phyloP scores from a whole-genome alignment of 208 protist species.

The Borovskyia barvae region DNA sequence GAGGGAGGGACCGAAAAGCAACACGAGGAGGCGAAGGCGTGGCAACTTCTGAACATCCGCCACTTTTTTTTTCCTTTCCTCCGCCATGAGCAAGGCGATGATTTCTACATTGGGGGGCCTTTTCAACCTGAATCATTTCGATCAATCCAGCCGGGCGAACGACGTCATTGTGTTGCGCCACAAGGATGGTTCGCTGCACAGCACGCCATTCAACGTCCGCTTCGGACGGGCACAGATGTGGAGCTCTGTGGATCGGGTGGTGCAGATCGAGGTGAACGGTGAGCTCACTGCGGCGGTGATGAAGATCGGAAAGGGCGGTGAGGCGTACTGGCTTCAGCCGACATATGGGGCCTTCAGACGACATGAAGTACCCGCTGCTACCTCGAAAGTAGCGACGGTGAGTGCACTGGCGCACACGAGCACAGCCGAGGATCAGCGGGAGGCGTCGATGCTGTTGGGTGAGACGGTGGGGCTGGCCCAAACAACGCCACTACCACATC shows the following conservation, averaged over 20 bases:
- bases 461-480: background rate
- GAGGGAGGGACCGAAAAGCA: no score
- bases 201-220: slow-evolving; percentile 96
- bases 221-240: slow-evolving; percentile 96
- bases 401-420: no score
- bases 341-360: slow-evolving; percentile 32
- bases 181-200: slow-evolving; percentile 90
- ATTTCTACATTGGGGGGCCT: slow-evolving; percentile 72
- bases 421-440: background rate
- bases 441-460: background rate
- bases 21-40: no score
- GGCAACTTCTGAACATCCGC: background rate
- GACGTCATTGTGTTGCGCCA: slow-evolving; percentile 97
- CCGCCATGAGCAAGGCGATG: slow-evolving; percentile 29
- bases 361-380: no score
- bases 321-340: slow-evolving; percentile 92
- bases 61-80: slow-evolving; percentile 1
- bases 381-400: no score
- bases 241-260: slow-evolving; percentile 86
- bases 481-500: no score
- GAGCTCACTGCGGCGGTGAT: slow-evolving; percentile 87
- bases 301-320: slow-evolving; percentile 94
- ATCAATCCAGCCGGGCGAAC: slow-evolving; percentile 92
- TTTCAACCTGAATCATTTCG: slow-evolving; percentile 80
- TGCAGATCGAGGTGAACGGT: slow-evolving; percentile 95